Evolutionary conservation across 2,329 filamentous ascomycete genomes (phyloP).

Genomic region (Talaromyces pinophilus): DNA sequence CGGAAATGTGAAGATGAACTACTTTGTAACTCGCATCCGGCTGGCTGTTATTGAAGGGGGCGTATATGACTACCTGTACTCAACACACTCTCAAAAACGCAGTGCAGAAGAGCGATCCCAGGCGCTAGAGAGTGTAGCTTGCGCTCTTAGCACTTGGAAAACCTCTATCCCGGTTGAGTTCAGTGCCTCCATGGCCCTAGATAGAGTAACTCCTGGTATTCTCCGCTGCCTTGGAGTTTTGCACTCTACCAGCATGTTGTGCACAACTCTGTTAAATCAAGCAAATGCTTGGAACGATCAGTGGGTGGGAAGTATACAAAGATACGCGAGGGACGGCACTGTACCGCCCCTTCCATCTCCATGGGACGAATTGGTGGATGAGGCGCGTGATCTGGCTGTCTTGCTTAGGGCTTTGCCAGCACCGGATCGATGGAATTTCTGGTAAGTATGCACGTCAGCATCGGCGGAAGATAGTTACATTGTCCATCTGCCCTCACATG

Average conservation of each 20-base stretch:
- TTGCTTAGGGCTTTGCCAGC: not conserved
- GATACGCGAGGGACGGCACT: not conserved
- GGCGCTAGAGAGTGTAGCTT: not conserved
- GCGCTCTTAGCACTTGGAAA: not conserved
- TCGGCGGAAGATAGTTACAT: not conserved
- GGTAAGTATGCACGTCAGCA: not conserved
- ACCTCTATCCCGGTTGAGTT: not conserved
- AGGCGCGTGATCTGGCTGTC: not conserved
- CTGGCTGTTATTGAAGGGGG: not conserved
- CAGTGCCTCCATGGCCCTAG: not conserved
- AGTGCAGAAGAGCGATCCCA: not conserved
- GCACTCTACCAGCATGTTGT: not conserved
- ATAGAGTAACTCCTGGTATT: not conserved
- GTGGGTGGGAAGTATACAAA: not conserved
- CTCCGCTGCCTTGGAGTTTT: not conserved
- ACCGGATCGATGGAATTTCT: not conserved
- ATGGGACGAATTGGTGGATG: not conserved
- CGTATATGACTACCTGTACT: not conserved
- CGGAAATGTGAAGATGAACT: not conserved
- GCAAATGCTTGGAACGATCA: not conserved
- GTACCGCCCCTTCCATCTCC: not conserved
- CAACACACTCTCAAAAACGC: not conserved
- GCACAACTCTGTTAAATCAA: not conserved
- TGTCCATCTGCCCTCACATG: not conserved
- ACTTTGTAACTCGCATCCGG: not conserved